A percentile compares a stretch with the other conserved stretches of the same genome.
Conservation (phyloP, 208 protist species). For the Trypanosoma lewisi region DNA sequence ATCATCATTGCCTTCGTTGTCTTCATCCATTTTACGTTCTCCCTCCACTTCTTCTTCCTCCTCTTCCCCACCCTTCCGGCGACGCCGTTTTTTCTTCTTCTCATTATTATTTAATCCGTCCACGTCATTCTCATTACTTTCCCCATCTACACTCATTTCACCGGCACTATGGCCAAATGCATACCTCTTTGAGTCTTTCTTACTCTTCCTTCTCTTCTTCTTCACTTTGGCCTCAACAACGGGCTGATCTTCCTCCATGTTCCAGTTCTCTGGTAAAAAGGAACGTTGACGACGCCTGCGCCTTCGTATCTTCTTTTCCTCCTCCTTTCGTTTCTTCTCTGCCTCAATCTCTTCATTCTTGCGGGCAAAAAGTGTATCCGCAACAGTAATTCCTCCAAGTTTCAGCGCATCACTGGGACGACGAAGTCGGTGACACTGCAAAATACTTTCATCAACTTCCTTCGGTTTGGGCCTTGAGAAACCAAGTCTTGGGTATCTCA, state of each 20-base stretch:
- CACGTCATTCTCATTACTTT: not conserved
- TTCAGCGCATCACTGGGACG: slow-evolving; percentile 24
- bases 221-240: not conserved
- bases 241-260: not conserved
- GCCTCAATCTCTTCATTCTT: slow-evolving; percentile 11
- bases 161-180: not conserved
- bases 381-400: slow-evolving; percentile 18
- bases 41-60: not conserved
- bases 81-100: not conserved
- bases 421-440: slow-evolving; percentile 24
- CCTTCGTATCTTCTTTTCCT: slow-evolving; percentile 5
- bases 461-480: not conserved
- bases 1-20: not conserved
- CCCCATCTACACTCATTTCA: not conserved
- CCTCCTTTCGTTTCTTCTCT: slow-evolving; percentile 14
- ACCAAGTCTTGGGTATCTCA: not conserved
- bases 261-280: slow-evolving; percentile 22
- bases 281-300: slow-evolving; percentile 10
- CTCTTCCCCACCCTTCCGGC: slow-evolving; percentile 9
- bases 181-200: not conserved
- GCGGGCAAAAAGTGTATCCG: slow-evolving; percentile 10
- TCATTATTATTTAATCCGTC: slow-evolving; percentile 11
- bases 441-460: not conserved
- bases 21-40: not conserved
- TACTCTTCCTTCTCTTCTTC: slow-evolving; percentile 6